Evolutionary conservation across 164 flowering plant species (phyloP).

Genomic region (Tetrastigma voinierianum): DNA sequence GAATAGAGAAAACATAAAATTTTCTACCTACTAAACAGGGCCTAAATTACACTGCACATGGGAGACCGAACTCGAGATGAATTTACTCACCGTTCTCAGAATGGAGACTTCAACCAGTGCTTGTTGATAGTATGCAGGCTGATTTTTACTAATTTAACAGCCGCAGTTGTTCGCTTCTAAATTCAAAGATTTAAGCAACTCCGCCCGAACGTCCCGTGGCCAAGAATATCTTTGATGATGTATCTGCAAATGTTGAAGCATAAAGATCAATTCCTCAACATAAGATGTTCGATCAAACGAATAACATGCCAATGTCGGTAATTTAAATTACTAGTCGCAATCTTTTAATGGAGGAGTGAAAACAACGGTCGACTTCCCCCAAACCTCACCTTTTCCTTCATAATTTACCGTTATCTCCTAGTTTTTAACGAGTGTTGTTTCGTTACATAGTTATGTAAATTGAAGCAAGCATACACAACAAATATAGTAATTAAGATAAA

Average conservation of each 20-base stretch:
- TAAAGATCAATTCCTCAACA: neutral
- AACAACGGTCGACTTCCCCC: neutral
- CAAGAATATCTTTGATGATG: slow-evolving; percentile 91
- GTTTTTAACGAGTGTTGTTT: neutral
- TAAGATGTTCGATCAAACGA: neutral
- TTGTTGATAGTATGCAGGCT: slow-evolving; percentile 96
- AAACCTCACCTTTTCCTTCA: neutral
- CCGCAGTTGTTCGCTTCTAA: slow-evolving; percentile 73
- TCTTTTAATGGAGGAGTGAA: no score
- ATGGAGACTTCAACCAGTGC: slow-evolving; percentile 97
- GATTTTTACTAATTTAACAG: slow-evolving; percentile 93
- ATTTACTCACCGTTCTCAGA: slow-evolving; percentile 57
- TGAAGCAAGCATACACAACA: neutral
- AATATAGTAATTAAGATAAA: no score
- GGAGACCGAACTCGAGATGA: neutral
- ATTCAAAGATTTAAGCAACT: slow-evolving; percentile 96
- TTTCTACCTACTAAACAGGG: no score
- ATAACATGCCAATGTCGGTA: neutral
- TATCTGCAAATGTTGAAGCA: slow-evolving; percentile 47
- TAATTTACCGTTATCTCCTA: neutral
- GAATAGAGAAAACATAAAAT: no score
- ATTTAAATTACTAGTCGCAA: neutral
- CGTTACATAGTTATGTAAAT: neutral
- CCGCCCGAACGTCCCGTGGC: slow-evolving; percentile 99
- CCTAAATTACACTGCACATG: neutral